A percentile compares a stretch with the other conserved stretches of the same genome.
These are phyloP conservation scores for Leccinum imitatum DNA, from an alignment of 768 basidiomycete genomes.

Conservation along the genomic window DNA sequence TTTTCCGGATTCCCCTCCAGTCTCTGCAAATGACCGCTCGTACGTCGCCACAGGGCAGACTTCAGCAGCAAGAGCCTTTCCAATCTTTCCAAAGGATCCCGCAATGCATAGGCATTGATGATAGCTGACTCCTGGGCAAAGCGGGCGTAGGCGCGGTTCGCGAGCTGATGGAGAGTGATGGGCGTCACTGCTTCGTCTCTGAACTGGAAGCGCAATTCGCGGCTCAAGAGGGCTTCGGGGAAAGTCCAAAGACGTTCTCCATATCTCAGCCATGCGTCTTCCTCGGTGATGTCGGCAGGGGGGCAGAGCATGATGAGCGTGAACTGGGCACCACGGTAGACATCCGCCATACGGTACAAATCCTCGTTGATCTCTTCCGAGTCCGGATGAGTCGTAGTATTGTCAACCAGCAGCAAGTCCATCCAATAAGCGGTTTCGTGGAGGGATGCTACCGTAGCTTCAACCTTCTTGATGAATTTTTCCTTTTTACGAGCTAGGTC, in stretches of 20 bases:
- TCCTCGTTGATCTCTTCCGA: conserved; percentile 14
- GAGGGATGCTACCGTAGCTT: conserved; percentile 8
- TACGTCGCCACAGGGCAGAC: conserved; percentile 26
- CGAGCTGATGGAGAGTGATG: conserved; percentile 26
- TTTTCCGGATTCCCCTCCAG: background rate
- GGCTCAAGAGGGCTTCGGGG: conserved; percentile 23
- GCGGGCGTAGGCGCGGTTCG: conserved; percentile 19
- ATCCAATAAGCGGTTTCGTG: conserved; percentile 22
- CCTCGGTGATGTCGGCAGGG: background rate
- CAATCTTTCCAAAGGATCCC: conserved; percentile 24
- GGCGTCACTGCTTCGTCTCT: conserved; percentile 11
- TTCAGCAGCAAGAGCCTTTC: conserved; percentile 23
- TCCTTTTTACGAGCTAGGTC: background rate
- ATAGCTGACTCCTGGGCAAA: conserved; percentile 21
- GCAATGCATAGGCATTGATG: conserved; percentile 20
- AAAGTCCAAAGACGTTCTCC: conserved; percentile 29
- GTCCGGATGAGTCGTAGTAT: background rate
- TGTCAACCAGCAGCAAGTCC: conserved; percentile 11
- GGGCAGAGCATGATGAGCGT: conserved; percentile 24
- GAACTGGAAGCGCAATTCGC: conserved; percentile 17
- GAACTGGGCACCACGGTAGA: conserved; percentile 23
- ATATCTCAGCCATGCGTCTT: conserved; percentile 15
- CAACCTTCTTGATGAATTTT: conserved; percentile 8
- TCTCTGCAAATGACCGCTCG: background rate
- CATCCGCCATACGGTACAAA: conserved; percentile 25